Percentiles rank a stretch among this genome's conserved stretches.
Conservation (phyloP, 2,329 filamentous ascomycete genomes). For the Verticillium nubilum region DNA sequence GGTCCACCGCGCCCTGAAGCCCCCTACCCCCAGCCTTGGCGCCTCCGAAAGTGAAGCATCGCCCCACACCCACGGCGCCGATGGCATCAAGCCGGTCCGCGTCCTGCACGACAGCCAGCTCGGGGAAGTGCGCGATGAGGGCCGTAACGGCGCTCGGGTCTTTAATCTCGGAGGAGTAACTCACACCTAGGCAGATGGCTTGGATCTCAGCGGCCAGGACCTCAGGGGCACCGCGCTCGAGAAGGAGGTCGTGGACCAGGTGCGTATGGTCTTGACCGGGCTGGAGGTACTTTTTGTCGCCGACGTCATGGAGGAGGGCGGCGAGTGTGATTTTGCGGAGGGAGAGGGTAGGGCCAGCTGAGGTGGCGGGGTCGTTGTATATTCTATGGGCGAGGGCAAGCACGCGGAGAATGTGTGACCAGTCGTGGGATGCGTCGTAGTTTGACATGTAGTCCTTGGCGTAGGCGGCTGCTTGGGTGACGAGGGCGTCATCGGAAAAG, state of each 20-base stretch:
- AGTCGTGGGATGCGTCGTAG: conserved; percentile 86
- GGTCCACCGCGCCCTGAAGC: conserved; percentile 61
- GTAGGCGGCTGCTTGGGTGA: conserved; percentile 56
- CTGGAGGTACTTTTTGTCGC: conserved; percentile 74
- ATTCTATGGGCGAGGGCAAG: conserved; percentile 66
- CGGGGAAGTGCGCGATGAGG: conserved; percentile 62
- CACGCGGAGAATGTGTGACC: conserved; percentile 76
- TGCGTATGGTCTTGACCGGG: conserved; percentile 51
- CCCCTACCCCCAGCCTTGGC: conserved; percentile 45
- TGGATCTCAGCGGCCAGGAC: conserved; percentile 63
- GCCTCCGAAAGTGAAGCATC: conserved; percentile 72
- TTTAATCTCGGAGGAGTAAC: conserved; percentile 68
- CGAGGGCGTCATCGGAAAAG: conserved; percentile 29
- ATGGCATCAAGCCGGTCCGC: conserved; percentile 90
- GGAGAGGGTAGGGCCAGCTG: conserved; percentile 31
- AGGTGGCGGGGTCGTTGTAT: conserved; percentile 44
- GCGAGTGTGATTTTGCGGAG: conserved; percentile 57
- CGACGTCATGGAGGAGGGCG: conserved; percentile 81
- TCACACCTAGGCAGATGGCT: conserved; percentile 68
- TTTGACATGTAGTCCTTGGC: conserved; percentile 67
- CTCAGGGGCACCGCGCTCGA: conserved; percentile 47
- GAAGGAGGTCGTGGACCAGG: conserved; percentile 49
- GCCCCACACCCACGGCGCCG: conserved; percentile 76
- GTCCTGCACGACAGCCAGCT: conserved; percentile 83
- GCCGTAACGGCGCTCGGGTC: conserved; percentile 54